These are phyloP conservation scores for Fragaria ananassa DNA, from an alignment of 306 rosid species.

Conservation along the genomic window DNA sequence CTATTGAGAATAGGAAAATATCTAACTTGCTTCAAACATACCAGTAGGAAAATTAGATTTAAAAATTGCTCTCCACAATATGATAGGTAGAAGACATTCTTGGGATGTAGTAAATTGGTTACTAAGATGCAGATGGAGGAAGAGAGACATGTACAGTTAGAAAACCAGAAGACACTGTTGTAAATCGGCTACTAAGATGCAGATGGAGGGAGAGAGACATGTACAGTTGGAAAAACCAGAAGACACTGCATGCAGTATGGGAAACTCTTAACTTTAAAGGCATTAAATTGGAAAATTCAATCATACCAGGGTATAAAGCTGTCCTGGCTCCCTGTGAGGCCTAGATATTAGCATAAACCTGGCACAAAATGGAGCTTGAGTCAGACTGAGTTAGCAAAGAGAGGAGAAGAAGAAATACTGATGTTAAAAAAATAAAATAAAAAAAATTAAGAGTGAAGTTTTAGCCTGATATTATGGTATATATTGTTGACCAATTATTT, in stretches of 20 bases:
- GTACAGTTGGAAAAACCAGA: background rate
- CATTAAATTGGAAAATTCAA: conserved; percentile 7
- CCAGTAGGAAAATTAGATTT: background rate
- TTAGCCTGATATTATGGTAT: background rate
- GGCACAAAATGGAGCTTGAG: conserved; percentile 19
- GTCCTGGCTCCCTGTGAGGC: conserved; percentile 84
- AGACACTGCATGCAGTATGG: background rate
- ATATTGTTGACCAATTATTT: background rate
- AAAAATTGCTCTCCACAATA: background rate
- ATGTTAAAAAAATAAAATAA: too few species aligned
- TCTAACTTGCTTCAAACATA: background rate
- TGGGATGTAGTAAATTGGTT: background rate
- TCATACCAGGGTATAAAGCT: conserved; percentile 89
- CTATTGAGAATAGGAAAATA: background rate
- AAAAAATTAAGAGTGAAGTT: background rate
- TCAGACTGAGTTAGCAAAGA: conserved; percentile 5
- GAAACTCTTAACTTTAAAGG: background rate
- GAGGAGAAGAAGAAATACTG: background rate
- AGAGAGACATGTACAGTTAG: too few species aligned
- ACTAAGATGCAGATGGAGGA: too few species aligned
- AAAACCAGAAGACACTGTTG: too few species aligned
- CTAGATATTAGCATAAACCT: conserved; percentile 95
- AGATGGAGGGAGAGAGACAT: too few species aligned
- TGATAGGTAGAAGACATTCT: background rate
- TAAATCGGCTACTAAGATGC: too few species aligned